Evolutionary conservation across 345 rosid species (phyloP).

Genomic region (Garcia nutans): DNA sequence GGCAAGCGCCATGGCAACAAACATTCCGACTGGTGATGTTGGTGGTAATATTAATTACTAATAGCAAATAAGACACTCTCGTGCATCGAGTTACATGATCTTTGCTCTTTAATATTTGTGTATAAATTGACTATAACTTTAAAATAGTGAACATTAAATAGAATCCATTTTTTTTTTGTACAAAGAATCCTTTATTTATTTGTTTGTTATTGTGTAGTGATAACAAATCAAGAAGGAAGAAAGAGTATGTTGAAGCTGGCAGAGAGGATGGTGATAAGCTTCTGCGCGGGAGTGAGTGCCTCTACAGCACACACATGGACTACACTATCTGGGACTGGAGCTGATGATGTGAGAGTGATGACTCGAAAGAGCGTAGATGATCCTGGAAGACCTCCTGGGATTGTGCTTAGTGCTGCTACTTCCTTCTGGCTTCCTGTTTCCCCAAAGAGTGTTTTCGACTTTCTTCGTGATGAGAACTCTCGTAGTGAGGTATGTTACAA

Average conservation of each 20-base stretch:
- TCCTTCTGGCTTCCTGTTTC: conserved; percentile 92
- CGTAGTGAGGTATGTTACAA: conserved; percentile 53
- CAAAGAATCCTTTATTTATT: background rate
- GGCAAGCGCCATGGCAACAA: conserved; percentile 63
- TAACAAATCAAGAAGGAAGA: conserved; percentile 68
- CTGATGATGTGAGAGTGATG: conserved; percentile 79
- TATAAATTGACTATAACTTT: too few relatives aligned
- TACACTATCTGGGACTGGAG: conserved; percentile 54
- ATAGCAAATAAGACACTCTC: too few relatives aligned
- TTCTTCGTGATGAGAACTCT: conserved; percentile 73
- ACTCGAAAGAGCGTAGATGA: conserved; percentile 68
- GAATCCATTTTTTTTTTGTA: background rate
- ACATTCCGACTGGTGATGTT: conserved; percentile 48
- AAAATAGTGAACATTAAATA: background rate
- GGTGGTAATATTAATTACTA: conserved; percentile 38
- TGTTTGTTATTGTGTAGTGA: conserved; percentile 34
- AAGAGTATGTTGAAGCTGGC: conserved; percentile 72
- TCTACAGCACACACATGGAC: conserved; percentile 77
- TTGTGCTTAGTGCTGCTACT: conserved; percentile 80
- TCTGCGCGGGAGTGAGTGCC: conserved; percentile 69
- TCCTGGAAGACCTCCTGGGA: conserved; percentile 86
- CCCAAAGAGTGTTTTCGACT: conserved; percentile 65
- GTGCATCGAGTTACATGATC: too few relatives aligned
- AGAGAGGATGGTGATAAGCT: conserved; percentile 75
- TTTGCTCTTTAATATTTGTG: too few relatives aligned